phyloP scores from a whole-genome alignment of 1,284 basidiomycete species.

The Omphalotus olearius region DNA sequence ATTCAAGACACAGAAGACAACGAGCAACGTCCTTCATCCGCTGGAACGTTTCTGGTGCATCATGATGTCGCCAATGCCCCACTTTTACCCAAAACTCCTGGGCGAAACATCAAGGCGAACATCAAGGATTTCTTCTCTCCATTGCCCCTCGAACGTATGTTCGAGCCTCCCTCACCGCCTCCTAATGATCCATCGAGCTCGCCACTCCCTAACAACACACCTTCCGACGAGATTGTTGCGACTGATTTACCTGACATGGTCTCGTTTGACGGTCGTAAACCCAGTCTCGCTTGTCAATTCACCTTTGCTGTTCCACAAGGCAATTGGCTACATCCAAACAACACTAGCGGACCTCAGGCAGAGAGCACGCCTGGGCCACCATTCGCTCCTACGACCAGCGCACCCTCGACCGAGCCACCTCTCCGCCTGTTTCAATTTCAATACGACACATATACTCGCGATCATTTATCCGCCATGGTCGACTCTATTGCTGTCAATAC shows the following conservation, averaged over 20 bases:
- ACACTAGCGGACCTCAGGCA: slow-evolving; percentile 29
- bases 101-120: slow-evolving; percentile 51
- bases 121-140: slow-evolving; percentile 85
- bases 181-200: slow-evolving; percentile 18
- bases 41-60: slow-evolving; percentile 78
- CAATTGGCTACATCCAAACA: slow-evolving; percentile 26
- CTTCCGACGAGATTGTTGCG: slow-evolving; percentile 31
- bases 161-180: slow-evolving; percentile 83
- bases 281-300: slow-evolving; percentile 57
- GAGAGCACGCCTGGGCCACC: slow-evolving; percentile 55
- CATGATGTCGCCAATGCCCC: slow-evolving; percentile 59
- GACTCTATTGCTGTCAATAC: slow-evolving; percentile 84
- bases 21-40: slow-evolving; percentile 22
- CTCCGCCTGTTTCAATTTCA: slow-evolving; percentile 86
- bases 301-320: slow-evolving; percentile 66
- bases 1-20: slow-evolving; percentile 25
- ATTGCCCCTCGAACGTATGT: slow-evolving; percentile 82
- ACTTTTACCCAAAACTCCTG: slow-evolving; percentile 61
- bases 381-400: slow-evolving; percentile 24
- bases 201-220: slow-evolving; percentile 16
- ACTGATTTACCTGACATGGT: slow-evolving; percentile 37
- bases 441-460: slow-evolving; percentile 91
- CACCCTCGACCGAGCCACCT: slow-evolving; percentile 58
- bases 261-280: slow-evolving; percentile 34
- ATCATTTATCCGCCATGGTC: slow-evolving; percentile 87